Conservation (phyloP, 1,284 basidiomycete genomes). For the Malassezia slooffiae region DNA sequence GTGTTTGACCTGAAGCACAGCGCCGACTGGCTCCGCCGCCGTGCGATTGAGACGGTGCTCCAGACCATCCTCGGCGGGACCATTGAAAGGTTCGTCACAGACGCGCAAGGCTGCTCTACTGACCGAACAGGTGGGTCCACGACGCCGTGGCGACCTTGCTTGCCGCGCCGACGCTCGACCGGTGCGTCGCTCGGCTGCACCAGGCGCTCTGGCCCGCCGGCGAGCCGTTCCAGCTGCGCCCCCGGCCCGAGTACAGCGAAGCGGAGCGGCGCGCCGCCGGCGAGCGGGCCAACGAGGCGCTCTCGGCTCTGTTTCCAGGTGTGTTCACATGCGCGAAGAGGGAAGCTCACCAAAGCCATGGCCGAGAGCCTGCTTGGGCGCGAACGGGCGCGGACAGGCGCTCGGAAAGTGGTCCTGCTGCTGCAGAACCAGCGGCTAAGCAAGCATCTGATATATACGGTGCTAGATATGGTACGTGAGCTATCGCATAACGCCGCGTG, state of each 20-base stretch:
- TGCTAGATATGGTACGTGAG: constrained; percentile 24
- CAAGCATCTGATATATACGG: constrained; percentile 32
- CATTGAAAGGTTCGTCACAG: constrained; percentile 64
- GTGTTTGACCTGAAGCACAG: constrained; percentile 88
- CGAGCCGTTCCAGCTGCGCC: constrained; percentile 54
- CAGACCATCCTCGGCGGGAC: constrained; percentile 91
- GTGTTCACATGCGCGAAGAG: no score
- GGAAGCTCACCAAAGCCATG: no score
- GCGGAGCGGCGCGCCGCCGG: constrained; percentile 69
- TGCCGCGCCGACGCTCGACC: constrained; percentile 50
- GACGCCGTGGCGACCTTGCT: constrained; percentile 57
- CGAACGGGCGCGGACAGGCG: constrained; percentile 79
- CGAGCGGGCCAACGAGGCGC: constrained; percentile 73
- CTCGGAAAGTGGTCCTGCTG: constrained; percentile 77
- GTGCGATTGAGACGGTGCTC: constrained; percentile 87
- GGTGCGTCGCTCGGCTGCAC: constrained; percentile 56
- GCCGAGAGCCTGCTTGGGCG: constrained; percentile 93
- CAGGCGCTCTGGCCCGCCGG: constrained; percentile 74
- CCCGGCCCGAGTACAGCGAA: constrained; percentile 56
- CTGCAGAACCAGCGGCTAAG: constrained; percentile 83
- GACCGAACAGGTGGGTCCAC: constrained; percentile 74
- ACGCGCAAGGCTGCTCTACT: constrained; percentile 1
- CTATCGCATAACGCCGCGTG: not conserved
- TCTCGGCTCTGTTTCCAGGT: constrained; percentile 85
- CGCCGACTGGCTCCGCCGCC: constrained; percentile 88